phyloP scores from a whole-genome alignment of 305 asterid genomes.

The Caryopteris hybrid region DNA sequence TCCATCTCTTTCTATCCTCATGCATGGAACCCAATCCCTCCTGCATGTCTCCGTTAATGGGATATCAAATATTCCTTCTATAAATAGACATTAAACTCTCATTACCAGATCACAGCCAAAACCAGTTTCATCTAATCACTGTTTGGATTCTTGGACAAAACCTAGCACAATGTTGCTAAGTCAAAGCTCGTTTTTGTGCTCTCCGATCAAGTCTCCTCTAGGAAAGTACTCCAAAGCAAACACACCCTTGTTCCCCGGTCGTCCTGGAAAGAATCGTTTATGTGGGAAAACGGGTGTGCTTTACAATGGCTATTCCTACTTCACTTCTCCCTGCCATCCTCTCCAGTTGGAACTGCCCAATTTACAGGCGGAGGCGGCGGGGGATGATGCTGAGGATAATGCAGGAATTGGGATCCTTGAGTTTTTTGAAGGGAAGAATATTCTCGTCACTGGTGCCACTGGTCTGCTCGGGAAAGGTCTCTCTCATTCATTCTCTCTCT shows the following conservation, averaged over 20 bases:
- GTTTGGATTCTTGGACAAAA: too few relatives aligned
- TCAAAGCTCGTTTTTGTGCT: background rate
- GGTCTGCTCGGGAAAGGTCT: constrained; percentile 48
- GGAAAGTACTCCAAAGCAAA: background rate
- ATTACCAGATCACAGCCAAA: too few relatives aligned
- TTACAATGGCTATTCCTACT: constrained; percentile 19
- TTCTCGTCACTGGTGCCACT: constrained; percentile 38
- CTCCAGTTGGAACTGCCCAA: constrained; percentile 19
- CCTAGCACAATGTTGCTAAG: constrained; percentile 7
- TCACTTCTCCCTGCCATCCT: constrained; percentile 32
- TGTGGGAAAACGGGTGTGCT: background rate
- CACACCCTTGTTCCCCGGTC: background rate
- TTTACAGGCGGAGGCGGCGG: background rate
- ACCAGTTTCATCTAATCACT: too few relatives aligned
- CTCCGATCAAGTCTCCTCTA: background rate
- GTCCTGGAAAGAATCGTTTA: background rate
- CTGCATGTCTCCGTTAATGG: too few relatives aligned
- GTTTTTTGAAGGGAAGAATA: constrained; percentile 32
- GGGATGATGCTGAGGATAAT: background rate
- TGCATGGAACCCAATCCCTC: too few relatives aligned
- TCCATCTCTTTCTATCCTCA: too few relatives aligned
- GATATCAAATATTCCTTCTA: too few relatives aligned
- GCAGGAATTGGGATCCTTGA: constrained; percentile 27
- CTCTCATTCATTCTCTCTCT: background rate
- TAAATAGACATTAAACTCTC: too few relatives aligned